phyloP scores from a whole-genome alignment of 768 basidiomycete species.

The Lactarius pseudohatsudake region DNA sequence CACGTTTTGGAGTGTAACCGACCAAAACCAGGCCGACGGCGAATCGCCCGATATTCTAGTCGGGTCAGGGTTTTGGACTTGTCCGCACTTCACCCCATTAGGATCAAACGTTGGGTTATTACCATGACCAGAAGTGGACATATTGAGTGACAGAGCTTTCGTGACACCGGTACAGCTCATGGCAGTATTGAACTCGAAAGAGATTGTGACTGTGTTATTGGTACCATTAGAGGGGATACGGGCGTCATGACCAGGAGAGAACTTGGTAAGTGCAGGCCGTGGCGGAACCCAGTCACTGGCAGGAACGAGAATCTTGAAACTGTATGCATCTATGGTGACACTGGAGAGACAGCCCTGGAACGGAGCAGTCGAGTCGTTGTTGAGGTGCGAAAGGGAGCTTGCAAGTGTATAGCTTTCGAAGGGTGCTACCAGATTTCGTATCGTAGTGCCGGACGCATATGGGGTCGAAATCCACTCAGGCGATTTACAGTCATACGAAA shows the following conservation, averaged over 20 bases:
- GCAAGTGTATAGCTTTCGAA: slow-evolving; percentile 75
- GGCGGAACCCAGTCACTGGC: slow-evolving; percentile 62
- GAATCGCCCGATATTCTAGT: slow-evolving; percentile 53
- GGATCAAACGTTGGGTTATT: slow-evolving; percentile 52
- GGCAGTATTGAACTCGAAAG: slow-evolving; percentile 71
- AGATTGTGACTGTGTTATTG: slow-evolving; percentile 60
- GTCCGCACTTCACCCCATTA: slow-evolving; percentile 45
- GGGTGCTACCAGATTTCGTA: slow-evolving; percentile 79
- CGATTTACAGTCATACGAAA: slow-evolving; percentile 57
- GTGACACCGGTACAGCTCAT: slow-evolving; percentile 79
- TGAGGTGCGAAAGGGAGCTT: slow-evolving; percentile 64
- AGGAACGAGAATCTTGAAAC: slow-evolving; percentile 83
- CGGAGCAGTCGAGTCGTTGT: slow-evolving; percentile 55
- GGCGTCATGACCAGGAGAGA: slow-evolving; percentile 84
- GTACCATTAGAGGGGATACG: slow-evolving; percentile 55
- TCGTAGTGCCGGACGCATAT: slow-evolving; percentile 54
- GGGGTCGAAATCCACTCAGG: slow-evolving; percentile 78
- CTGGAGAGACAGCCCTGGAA: slow-evolving; percentile 71
- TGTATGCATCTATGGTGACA: slow-evolving; percentile 68
- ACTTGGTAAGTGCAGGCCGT: slow-evolving; percentile 72
- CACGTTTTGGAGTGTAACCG: slow-evolving; percentile 68
- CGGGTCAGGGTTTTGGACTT: slow-evolving; percentile 49
- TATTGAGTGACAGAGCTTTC: slow-evolving; percentile 58
- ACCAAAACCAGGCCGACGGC: slow-evolving; percentile 68
- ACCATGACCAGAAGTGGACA: slow-evolving; percentile 67